Evolutionary conservation across 2,329 filamentous ascomycete genomes (phyloP).

Genomic region (Fusarium coicis): DNA sequence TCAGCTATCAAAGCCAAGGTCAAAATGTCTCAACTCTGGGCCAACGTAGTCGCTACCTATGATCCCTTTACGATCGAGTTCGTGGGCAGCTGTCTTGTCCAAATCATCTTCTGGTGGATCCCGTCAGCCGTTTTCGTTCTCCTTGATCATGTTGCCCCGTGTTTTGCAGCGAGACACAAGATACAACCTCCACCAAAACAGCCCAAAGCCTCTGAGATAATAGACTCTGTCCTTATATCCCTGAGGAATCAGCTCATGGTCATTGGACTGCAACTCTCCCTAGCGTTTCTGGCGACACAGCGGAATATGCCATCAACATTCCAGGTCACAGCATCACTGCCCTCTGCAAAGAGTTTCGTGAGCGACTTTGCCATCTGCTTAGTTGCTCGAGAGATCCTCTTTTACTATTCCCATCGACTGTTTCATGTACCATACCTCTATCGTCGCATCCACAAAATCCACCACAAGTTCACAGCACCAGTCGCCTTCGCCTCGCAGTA

Average conservation of each 20-base stretch:
- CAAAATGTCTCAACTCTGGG: constrained; percentile 14
- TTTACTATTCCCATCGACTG: constrained; percentile 66
- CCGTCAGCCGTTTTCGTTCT: constrained; percentile 55
- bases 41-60: not conserved
- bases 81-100: constrained; percentile 52
- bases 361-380: constrained; percentile 56
- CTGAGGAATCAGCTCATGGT: constrained; percentile 60
- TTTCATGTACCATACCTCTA: constrained; percentile 63
- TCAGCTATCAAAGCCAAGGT: not conserved
- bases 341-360: constrained; percentile 49
- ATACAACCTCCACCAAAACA: constrained; percentile 63
- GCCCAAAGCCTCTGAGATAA: constrained; percentile 57
- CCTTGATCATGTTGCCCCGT: constrained; percentile 57
- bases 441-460: constrained; percentile 63
- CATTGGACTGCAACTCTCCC: constrained; percentile 45
- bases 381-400: constrained; percentile 60
- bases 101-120: constrained; percentile 59
- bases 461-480: constrained; percentile 66
- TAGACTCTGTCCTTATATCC: constrained; percentile 56
- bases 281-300: constrained; percentile 27
- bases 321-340: constrained; percentile 52
- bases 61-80: constrained; percentile 50
- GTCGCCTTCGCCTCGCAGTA: constrained; percentile 66
- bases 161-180: constrained; percentile 63
- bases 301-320: constrained; percentile 47